Percentiles rank a stretch among this genome's conserved stretches.
Evolutionary conservation across 495 filamentous ascomycete genomes (phyloP).

Genomic region (Parachaetomium inaequale): DNA sequence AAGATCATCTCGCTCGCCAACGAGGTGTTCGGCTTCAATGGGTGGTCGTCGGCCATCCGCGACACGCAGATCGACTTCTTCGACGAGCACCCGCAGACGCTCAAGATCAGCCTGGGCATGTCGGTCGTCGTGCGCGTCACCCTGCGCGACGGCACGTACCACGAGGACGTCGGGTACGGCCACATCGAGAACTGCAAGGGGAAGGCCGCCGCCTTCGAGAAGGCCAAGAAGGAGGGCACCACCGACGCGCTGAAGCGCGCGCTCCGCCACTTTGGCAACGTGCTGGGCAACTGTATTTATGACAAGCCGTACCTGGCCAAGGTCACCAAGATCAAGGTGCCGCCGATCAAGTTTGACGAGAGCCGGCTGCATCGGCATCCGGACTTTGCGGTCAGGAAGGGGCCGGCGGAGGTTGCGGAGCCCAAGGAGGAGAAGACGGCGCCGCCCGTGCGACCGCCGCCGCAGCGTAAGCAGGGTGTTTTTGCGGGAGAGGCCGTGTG

Average conservation of each 20-base stretch:
- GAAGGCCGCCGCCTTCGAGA: conserved; percentile 92
- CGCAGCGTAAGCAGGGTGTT: conserved; percentile 24
- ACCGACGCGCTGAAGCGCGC: conserved; percentile 91
- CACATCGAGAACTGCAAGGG: conserved; percentile 92
- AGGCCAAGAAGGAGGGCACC: conserved; percentile 95
- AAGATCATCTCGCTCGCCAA: conserved; percentile 96
- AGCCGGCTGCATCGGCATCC: conserved; percentile 76
- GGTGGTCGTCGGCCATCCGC: conserved; percentile 89
- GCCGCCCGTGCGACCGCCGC: conserved; percentile 24
- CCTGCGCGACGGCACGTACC: conserved; percentile 84
- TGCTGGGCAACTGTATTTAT: conserved; percentile 95
- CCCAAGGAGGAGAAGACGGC: conserved; percentile 28
- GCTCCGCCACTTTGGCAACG: conserved; percentile 88
- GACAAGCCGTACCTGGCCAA: conserved; percentile 88
- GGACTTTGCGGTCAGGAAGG: conserved; percentile 60
- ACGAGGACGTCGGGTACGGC: conserved; percentile 96
- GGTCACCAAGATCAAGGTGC: conserved; percentile 75
- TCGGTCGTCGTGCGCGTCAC: conserved; percentile 88
- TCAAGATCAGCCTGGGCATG: conserved; percentile 75
- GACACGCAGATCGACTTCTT: conserved; percentile 91
- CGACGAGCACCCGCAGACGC: conserved; percentile 49
- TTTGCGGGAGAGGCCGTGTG: background rate
- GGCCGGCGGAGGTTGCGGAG: conserved; percentile 37
- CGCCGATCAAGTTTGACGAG: conserved; percentile 64
- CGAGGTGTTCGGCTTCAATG: conserved; percentile 98